Percentiles rank a stretch among this genome's conserved stretches.
Conservation (phyloP, 2,329 filamentous ascomycete species). For the Ophiosphaerella korrae region DNA sequence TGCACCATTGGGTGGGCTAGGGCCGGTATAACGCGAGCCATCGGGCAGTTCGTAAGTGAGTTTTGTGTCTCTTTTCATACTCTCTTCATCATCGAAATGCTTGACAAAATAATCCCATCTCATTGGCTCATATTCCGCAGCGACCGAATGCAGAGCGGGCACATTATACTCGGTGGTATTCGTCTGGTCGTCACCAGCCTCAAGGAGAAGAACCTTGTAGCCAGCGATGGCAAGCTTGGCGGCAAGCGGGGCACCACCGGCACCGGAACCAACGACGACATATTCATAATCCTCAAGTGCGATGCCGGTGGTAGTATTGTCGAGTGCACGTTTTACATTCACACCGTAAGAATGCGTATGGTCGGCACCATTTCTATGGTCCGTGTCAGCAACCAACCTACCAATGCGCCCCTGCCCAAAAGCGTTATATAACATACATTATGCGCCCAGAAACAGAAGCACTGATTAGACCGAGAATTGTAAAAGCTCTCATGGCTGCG, state of each 20-base stretch:
- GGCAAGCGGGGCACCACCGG: slow-evolving; percentile 64
- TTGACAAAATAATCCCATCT: slow-evolving; percentile 67
- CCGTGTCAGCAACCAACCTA: background rate
- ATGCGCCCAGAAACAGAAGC: slow-evolving; percentile 1
- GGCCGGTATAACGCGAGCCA: slow-evolving; percentile 55
- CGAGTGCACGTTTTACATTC: slow-evolving; percentile 23
- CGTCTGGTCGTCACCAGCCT: slow-evolving; percentile 63
- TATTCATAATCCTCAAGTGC: slow-evolving; percentile 58
- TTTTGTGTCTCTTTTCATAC: slow-evolving; percentile 61
- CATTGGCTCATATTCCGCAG: slow-evolving; percentile 60
- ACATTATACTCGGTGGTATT: slow-evolving; percentile 55
- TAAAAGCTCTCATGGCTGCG: no score
- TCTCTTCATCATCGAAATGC: slow-evolving; percentile 60
- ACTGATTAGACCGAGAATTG: no score
- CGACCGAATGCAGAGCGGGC: slow-evolving; percentile 58
- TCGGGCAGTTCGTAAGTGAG: slow-evolving; percentile 51
- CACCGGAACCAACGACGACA: slow-evolving; percentile 64
- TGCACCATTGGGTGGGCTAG: slow-evolving; percentile 58
- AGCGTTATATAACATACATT: slow-evolving; percentile 14
- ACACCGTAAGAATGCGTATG: slow-evolving; percentile 22
- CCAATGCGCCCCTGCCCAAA: no score
- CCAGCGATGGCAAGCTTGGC: slow-evolving; percentile 62
- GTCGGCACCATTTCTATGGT: slow-evolving; percentile 23
- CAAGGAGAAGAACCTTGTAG: slow-evolving; percentile 62
- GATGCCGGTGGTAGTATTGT: slow-evolving; percentile 12